Conservation (phyloP, 2,329 filamentous ascomycete genomes). For the Fusarium odoratissimum region DNA sequence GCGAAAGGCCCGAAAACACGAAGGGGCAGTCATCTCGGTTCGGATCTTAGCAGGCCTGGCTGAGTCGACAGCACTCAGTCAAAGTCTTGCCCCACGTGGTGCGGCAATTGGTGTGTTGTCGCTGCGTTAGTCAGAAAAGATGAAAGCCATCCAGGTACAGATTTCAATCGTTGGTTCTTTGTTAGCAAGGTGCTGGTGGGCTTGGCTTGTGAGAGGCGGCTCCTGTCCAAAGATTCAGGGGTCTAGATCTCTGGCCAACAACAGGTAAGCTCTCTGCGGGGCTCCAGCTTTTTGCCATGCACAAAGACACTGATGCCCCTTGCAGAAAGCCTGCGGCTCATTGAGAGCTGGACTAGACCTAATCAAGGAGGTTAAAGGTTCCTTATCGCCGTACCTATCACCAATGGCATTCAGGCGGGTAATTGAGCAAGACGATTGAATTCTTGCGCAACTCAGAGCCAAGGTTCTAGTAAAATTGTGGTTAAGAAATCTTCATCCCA, state of each 20-base stretch:
- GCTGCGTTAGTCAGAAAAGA: neutral
- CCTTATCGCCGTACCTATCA: constrained; percentile 23
- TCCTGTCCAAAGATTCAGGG: constrained; percentile 39
- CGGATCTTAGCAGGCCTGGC: constrained; percentile 5
- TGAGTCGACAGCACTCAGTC: constrained; percentile 19
- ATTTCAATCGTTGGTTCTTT: neutral
- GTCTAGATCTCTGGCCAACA: constrained; percentile 39
- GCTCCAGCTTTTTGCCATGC: constrained; percentile 46
- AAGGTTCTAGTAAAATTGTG: constrained; percentile 5
- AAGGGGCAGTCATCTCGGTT: constrained; percentile 41
- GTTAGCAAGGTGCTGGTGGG: constrained; percentile 19
- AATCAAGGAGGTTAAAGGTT: constrained; percentile 18
- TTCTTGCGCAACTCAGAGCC: constrained; percentile 14
- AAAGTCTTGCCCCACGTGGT: constrained; percentile 39
- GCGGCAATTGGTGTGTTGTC: constrained; percentile 24
- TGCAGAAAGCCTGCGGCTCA: constrained; percentile 44
- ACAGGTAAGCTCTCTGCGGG: constrained; percentile 41
- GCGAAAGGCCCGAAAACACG: constrained; percentile 34
- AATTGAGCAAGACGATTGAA: constrained; percentile 21
- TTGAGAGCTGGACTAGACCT: constrained; percentile 23
- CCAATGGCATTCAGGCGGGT: neutral
- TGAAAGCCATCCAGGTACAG: constrained; percentile 28
- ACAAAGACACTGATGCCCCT: constrained; percentile 38
- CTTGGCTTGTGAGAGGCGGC: constrained; percentile 30
- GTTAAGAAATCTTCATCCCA: constrained; percentile 1